Evolutionary conservation across 108 stramenopile genomes (phyloP).

Genomic region (Pseudonitzschia pungens): DNA sequence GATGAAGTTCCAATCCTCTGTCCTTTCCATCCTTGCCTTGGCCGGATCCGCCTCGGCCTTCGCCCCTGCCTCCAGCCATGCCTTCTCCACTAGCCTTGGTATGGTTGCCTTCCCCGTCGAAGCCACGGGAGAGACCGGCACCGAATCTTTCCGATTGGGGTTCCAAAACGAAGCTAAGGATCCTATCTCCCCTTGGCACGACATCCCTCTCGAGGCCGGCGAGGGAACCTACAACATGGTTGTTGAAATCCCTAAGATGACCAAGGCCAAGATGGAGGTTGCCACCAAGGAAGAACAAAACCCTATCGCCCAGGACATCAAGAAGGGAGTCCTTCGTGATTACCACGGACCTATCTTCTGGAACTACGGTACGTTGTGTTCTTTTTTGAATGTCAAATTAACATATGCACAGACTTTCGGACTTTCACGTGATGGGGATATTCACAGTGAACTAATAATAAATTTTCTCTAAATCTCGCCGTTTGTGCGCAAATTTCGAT

Average conservation of each 20-base stretch:
- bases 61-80: conserved; percentile 30
- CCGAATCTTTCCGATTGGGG: conserved; percentile 84
- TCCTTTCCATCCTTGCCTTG: conserved; percentile 55
- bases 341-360: conserved; percentile 99
- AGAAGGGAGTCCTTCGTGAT: conserved; percentile 97
- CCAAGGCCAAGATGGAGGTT: conserved; percentile 99
- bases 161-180: conserved; percentile 61
- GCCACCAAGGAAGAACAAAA: conserved; percentile 95
- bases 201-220: conserved; percentile 68
- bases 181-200: conserved; percentile 85
- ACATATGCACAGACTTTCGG: too few species aligned
- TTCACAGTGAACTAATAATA: not conserved
- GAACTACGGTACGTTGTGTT: conserved; percentile 89
- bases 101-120: not conserved
- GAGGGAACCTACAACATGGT: conserved; percentile 89
- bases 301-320: conserved; percentile 98
- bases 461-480: not conserved
- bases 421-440: too few species aligned
- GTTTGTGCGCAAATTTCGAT: not conserved
- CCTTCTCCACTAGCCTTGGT: conserved; percentile 18
- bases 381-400: too few species aligned
- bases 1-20: conserved; percentile 64
- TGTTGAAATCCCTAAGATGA: conserved; percentile 98
- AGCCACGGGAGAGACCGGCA: conserved; percentile 58
- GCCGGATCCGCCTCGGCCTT: conserved; percentile 50